Evolutionary conservation across 2,329 filamentous ascomycete species (phyloP).

Genomic region (Emydomyces testavorans): DNA sequence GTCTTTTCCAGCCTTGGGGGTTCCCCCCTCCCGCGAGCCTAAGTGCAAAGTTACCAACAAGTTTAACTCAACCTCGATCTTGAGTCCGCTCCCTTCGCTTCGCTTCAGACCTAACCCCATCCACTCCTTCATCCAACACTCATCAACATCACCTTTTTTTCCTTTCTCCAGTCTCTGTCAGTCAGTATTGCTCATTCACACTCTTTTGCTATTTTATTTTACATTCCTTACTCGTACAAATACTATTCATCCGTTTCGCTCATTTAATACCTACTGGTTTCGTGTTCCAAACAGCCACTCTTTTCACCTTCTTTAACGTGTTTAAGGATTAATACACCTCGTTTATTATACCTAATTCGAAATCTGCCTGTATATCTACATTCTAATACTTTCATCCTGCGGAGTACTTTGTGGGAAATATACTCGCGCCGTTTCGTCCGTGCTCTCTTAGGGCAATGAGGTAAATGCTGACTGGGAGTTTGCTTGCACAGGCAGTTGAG

Average conservation of each 20-base stretch:
- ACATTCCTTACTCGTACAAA: conserved; percentile 12
- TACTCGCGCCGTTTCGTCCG: neutral
- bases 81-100: neutral
- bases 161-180: neutral
- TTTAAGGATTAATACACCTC: no score
- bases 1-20: neutral
- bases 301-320: neutral
- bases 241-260: conserved; percentile 16
- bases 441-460: neutral
- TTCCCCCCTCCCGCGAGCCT: neutral
- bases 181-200: conserved; percentile 13
- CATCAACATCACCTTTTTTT: neutral
- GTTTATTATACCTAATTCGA: no score
- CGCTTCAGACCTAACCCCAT: neutral
- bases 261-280: conserved; percentile 16
- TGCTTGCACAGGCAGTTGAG: neutral
- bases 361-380: no score
- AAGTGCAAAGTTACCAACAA: conserved; percentile 5
- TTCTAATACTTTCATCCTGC: no score
- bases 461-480: neutral
- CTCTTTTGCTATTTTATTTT: conserved; percentile 10
- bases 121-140: neutral
- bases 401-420: no score
- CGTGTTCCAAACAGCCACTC: neutral
- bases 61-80: neutral